Base-by-base conservation (phyloP, 192 early-diverging fungal species). In the Coemansia sp. region DNA sequence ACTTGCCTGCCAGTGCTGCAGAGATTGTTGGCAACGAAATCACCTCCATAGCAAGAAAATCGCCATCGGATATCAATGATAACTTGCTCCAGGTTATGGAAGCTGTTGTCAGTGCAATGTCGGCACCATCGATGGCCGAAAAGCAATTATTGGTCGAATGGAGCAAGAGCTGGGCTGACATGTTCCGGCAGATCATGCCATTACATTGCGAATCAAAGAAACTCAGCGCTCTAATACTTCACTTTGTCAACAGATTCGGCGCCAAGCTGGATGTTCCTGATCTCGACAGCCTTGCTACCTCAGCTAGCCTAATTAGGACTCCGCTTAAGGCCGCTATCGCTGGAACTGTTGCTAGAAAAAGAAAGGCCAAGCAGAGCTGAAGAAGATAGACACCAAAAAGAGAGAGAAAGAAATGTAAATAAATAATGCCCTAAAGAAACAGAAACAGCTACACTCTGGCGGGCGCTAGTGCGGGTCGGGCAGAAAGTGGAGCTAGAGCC, bases 211-310 rank as follows among this genome's bases (percentile, higher is more conserved):
- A 59, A 0, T 82, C 79, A 0, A 82, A 71, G 26, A 82, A 77
- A 32, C 71, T 82, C 7, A 61, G 68, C 36, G 71, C 73, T 0
- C 46, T 76, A 18, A 69, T 82, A 64, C 65, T 82, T 4, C 74
- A 71, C 18, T 71, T 76, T 52, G 71, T 77, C 22, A 82, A 82
- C 62, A 76, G 68, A 41, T 77, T 82, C 41, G 79, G 79, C 26
- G 13, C 52, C 16, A 41, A 41, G 10, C 56, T 76, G 36, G 67
- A 61, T 9, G 36, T 36, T 0, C 15, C 21, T 4, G 71, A 70
- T 6, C 62, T 76, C 43, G 71, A 73, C 5, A 63, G 57, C 13
- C 49, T 77, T 16, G 65, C 68, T 11, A 46, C 42, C n/a, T 65
- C 68, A 22, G 79, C 74, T 4, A 62, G 41, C 18, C 22, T 67